Evolutionary conservation across 208 protist genomes (phyloP).

Genomic region (Leishmania martiniquensis): DNA sequence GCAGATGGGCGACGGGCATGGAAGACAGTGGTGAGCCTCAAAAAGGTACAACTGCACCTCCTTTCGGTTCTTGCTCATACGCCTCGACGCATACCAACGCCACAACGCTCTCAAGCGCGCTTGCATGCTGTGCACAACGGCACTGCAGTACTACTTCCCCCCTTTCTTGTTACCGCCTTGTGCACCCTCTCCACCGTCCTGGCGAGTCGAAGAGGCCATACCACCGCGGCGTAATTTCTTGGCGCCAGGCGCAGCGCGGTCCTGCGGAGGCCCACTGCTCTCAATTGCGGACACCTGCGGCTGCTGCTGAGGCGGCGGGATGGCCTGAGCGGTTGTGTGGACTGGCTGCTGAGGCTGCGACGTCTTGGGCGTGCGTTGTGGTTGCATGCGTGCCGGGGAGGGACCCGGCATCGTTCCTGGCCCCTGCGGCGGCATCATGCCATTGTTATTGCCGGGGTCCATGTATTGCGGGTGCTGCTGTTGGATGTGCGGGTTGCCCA

Average conservation of each 20-base stretch:
- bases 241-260: conserved; percentile 12
- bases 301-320: conserved; percentile 24
- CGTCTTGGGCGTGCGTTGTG: conserved; percentile 32
- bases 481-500: conserved; percentile 26
- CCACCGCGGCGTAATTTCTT: conserved; percentile 63
- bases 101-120: no score
- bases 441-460: conserved; percentile 35
- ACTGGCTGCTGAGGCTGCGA: conserved; percentile 54
- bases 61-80: not conserved
- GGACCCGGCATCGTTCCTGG: conserved; percentile 21
- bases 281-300: conserved; percentile 48
- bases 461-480: conserved; percentile 47
- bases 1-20: not conserved
- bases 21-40: not conserved
- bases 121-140: not conserved
- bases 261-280: conserved; percentile 41
- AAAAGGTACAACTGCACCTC: not conserved
- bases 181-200: conserved; percentile 22
- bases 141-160: conserved; percentile 5
- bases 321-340: conserved; percentile 25
- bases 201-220: conserved; percentile 30
- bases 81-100: not conserved
- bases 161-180: conserved; percentile 22
- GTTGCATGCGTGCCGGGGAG: conserved; percentile 31
- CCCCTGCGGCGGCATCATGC: conserved; percentile 20